Percentiles rank a stretch among this genome's conserved stretches.
phyloP scores from a whole-genome alignment of 768 basidiomycete species.

The Lyophyllum semitale region DNA sequence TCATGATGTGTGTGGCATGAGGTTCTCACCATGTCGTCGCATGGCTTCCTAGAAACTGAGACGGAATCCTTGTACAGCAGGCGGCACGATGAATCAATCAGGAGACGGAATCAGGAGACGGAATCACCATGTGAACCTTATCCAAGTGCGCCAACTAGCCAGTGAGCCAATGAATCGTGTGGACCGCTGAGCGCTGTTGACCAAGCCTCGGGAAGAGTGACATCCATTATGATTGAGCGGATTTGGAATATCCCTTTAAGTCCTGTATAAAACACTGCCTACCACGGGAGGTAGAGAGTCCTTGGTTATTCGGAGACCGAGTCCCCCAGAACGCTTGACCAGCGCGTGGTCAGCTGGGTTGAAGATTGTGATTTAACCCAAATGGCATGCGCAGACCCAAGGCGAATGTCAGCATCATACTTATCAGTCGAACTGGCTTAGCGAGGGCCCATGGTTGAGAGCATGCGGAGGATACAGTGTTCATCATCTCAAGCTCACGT shows the following conservation, averaged over 20 bases:
- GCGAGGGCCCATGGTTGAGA: not conserved
- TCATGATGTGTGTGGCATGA: slow-evolving; percentile 8
- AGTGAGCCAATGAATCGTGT: too few species aligned
- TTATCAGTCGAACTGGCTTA: slow-evolving; percentile 5
- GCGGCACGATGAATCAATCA: slow-evolving; percentile 5
- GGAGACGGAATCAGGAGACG: slow-evolving; percentile 4
- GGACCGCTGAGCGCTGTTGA: too few species aligned
- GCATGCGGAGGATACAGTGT: slow-evolving; percentile 15
- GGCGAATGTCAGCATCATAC: slow-evolving; percentile 4
- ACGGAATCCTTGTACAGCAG: not conserved
- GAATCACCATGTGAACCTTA: slow-evolving; percentile 13
- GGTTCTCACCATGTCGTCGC: slow-evolving; percentile 14
- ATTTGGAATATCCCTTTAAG: too few species aligned
- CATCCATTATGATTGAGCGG: too few species aligned
- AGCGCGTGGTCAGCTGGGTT: not conserved
- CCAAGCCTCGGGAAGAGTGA: too few species aligned
- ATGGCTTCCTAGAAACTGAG: slow-evolving; percentile 12
- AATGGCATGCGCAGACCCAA: slow-evolving; percentile 1
- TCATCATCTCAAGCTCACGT: too few species aligned
- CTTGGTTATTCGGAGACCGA: not conserved
- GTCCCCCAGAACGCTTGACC: not conserved
- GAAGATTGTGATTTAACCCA: not conserved
- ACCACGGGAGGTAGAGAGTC: not conserved
- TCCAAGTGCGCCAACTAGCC: not conserved
- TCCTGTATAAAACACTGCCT: too few species aligned